Conservation (phyloP, 345 rosid genomes). For the Dimocarpus longan region DNA sequence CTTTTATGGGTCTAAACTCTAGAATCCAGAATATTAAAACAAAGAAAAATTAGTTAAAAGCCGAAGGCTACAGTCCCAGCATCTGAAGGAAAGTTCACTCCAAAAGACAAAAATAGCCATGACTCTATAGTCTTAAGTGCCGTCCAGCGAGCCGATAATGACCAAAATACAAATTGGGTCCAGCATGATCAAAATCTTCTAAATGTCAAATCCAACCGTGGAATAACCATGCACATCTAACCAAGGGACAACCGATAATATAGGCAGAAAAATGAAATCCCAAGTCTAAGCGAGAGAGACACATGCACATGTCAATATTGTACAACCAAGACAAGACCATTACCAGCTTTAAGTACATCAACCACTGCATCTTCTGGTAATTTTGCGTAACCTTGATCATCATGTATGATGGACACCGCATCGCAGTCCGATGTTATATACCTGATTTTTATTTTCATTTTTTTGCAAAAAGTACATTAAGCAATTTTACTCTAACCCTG, state of each 20-base stretch:
- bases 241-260: conserved; percentile 3
- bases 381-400: conserved; percentile 63
- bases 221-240: not conserved
- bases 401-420: conserved; percentile 68
- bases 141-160: not conserved
- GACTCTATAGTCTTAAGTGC: not conserved
- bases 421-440: conserved; percentile 91
- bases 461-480: no score
- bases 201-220: not conserved
- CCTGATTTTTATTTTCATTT: conserved; percentile 34
- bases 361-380: conserved; percentile 84
- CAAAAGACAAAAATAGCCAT: not conserved
- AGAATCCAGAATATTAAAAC: not conserved
- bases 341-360: conserved; percentile 83
- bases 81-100: not conserved
- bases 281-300: not conserved
- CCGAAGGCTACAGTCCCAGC: not conserved
- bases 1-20: not conserved
- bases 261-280: not conserved
- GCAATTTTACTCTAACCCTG: not conserved
- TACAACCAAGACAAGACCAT: conserved; percentile 7
- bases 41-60: no score
- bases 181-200: not conserved
- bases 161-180: not conserved
- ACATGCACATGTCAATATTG: conserved; percentile 21